Conservation (phyloP, 2,329 filamentous ascomycete genomes). For the Fonsecaea pedrosoi region DNA sequence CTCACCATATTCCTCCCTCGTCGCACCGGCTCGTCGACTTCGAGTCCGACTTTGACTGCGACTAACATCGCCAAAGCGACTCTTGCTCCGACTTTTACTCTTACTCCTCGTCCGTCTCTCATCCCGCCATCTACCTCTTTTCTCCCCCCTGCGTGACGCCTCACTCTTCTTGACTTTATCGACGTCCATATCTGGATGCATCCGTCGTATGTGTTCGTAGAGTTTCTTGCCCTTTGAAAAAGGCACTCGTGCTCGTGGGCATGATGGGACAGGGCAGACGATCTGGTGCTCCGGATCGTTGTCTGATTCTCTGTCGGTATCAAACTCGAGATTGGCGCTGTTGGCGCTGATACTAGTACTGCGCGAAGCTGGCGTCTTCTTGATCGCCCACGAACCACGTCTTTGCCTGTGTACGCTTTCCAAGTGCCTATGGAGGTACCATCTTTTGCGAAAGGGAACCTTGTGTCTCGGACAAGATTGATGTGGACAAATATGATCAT, state of each 20-base stretch:
- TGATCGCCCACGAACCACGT: background rate
- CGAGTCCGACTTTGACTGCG: background rate
- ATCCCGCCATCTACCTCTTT: constrained; percentile 29
- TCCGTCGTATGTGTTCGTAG: constrained; percentile 38
- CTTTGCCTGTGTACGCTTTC: constrained; percentile 23
- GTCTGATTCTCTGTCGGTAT: background rate
- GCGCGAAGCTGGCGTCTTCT: background rate
- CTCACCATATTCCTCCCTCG: constrained; percentile 5
- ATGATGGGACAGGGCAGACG: constrained; percentile 36
- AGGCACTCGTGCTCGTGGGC: constrained; percentile 24
- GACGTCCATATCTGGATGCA: constrained; percentile 40
- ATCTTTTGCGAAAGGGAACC: constrained; percentile 35
- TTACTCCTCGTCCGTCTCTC: constrained; percentile 26
- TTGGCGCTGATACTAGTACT: constrained; percentile 16
- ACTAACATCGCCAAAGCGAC: background rate
- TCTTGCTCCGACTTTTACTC: constrained; percentile 19
- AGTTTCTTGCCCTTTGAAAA: constrained; percentile 34
- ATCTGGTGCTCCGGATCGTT: constrained; percentile 18
- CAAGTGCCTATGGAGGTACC: constrained; percentile 35
- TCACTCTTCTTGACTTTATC: constrained; percentile 33
- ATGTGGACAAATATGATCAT: constrained; percentile 32
- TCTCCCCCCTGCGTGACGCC: constrained; percentile 27
- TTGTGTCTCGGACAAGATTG: constrained; percentile 31
- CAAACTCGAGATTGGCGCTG: constrained; percentile 19
- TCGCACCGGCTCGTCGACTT: background rate